These are phyloP conservation scores for Rhizopogon vulgaris DNA, from an alignment of 768 basidiomycete genomes.

Conservation along the genomic window DNA sequence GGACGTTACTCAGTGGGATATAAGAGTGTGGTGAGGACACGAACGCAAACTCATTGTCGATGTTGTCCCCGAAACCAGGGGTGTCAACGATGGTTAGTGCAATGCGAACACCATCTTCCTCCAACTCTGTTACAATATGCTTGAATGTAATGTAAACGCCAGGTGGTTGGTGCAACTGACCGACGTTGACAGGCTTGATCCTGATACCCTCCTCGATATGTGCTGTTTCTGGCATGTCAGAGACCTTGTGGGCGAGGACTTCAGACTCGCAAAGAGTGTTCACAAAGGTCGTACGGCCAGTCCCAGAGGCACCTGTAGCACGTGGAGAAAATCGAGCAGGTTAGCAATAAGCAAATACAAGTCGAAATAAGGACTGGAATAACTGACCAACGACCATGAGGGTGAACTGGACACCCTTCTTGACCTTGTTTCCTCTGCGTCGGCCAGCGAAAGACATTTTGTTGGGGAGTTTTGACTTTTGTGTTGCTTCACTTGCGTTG, in stretches of 20 bases:
- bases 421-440: slow-evolving; percentile 90
- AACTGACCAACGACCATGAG: slow-evolving; percentile 93
- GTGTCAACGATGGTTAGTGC: slow-evolving; percentile 98
- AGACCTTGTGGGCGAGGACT: slow-evolving; percentile 82
- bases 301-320: slow-evolving; percentile 84
- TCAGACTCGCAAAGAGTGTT: slow-evolving; percentile 98
- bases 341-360: slow-evolving; percentile 16
- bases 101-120: slow-evolving; percentile 97
- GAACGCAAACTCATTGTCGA: slow-evolving; percentile 97
- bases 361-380: not conserved
- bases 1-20: slow-evolving; percentile 1
- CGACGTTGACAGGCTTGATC: slow-evolving; percentile 93
- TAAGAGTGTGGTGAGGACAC: slow-evolving; percentile 26
- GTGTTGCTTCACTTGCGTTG: slow-evolving; percentile 20
- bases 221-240: slow-evolving; percentile 79
- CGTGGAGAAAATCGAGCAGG: slow-evolving; percentile 2
- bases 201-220: slow-evolving; percentile 92
- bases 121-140: slow-evolving; percentile 61
- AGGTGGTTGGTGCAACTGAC: slow-evolving; percentile 31
- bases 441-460: slow-evolving; percentile 82
- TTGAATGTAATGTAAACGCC: not conserved
- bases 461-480: slow-evolving; percentile 10
- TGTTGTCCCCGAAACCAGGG: slow-evolving; percentile 97
- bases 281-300: slow-evolving; percentile 96
- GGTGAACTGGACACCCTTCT: slow-evolving; percentile 98